Percentiles rank a stretch among this genome's conserved stretches.
Evolutionary conservation across 176 grass and related monocot species (phyloP).

Genomic region (Areca catechu): DNA sequence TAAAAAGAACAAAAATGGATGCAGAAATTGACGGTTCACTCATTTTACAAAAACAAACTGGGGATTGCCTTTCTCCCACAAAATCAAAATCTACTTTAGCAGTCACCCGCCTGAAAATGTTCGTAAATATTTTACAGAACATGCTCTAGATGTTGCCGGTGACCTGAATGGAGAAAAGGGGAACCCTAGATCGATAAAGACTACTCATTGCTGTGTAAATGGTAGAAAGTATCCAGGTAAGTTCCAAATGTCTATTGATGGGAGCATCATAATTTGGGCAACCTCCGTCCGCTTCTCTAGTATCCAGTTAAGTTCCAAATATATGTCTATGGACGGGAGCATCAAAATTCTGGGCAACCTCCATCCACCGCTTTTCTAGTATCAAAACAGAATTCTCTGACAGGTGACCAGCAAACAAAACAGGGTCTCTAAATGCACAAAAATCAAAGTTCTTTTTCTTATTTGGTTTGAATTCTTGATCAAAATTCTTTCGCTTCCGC

Average conservation of each 20-base stretch:
- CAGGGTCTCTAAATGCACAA: slow-evolving; percentile 54
- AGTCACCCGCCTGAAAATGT: too few relatives aligned
- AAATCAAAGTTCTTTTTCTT: slow-evolving; percentile 58
- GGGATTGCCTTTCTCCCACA: too few relatives aligned
- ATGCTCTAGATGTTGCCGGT: too few relatives aligned
- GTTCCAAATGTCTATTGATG: slow-evolving; percentile 75
- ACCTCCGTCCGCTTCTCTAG: slow-evolving; percentile 83
- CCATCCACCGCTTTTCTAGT: slow-evolving; percentile 82
- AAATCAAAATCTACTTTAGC: too few relatives aligned
- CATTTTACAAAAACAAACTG: too few relatives aligned
- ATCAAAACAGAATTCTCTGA: slow-evolving; percentile 64
- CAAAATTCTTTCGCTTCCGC: slow-evolving; percentile 38
- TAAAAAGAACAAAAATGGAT: too few relatives aligned
- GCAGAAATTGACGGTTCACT: too few relatives aligned
- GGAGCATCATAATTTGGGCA: slow-evolving; percentile 46
- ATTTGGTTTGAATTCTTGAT: slow-evolving; percentile 32
- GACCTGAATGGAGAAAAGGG: too few relatives aligned
- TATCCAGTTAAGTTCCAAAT: slow-evolving; percentile 52
- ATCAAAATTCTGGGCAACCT: slow-evolving; percentile 56
- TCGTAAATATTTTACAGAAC: too few relatives aligned
- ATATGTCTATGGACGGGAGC: slow-evolving; percentile 67
- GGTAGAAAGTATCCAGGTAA: slow-evolving; percentile 15
- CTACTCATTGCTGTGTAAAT: too few relatives aligned
- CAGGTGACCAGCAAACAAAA: slow-evolving; percentile 65
- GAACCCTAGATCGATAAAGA: too few relatives aligned